phyloP scores from a whole-genome alignment of 2,329 filamentous ascomycete genomes.

The Trichoderma citrinoviride region DNA sequence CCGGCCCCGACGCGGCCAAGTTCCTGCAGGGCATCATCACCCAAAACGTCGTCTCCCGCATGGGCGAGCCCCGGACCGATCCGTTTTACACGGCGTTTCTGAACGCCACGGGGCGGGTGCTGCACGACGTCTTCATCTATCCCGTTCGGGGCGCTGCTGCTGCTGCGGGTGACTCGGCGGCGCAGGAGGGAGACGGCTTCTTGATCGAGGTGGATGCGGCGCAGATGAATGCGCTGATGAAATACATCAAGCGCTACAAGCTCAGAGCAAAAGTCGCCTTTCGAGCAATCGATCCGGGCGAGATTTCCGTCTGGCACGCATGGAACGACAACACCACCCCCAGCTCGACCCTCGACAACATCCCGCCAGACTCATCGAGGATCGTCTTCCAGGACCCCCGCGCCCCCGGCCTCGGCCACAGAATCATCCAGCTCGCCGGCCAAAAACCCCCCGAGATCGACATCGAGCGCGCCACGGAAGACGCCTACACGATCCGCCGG shows the following conservation, averaged over 20 bases:
- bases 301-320: conserved; percentile 67
- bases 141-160: conserved; percentile 49
- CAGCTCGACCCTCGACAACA: not conserved
- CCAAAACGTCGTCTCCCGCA: conserved; percentile 45
- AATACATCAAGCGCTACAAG: conserved; percentile 81
- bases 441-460: conserved; percentile 39
- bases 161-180: conserved; percentile 27
- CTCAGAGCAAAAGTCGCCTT: conserved; percentile 75
- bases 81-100: conserved; percentile 82
- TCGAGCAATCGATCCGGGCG: conserved; percentile 60
- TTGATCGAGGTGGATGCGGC: conserved; percentile 78
- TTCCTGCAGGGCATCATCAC: conserved; percentile 90
- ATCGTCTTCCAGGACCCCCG: conserved; percentile 51
- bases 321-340: conserved; percentile 64
- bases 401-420: conserved; percentile 54
- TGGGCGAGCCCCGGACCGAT: conserved; percentile 38
- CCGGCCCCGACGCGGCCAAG: conserved; percentile 73
- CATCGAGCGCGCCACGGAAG: conserved; percentile 48
- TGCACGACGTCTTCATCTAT: conserved; percentile 91
- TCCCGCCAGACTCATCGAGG: conserved; percentile 15
- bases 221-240: conserved; percentile 60
- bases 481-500: conserved; percentile 70
- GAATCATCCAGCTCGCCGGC: conserved; percentile 40
- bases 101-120: conserved; percentile 76
- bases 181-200: conserved; percentile 42